Evolutionary conservation across 768 basidiomycete species (phyloP).

Genomic region (Leccinum truebloodii): DNA sequence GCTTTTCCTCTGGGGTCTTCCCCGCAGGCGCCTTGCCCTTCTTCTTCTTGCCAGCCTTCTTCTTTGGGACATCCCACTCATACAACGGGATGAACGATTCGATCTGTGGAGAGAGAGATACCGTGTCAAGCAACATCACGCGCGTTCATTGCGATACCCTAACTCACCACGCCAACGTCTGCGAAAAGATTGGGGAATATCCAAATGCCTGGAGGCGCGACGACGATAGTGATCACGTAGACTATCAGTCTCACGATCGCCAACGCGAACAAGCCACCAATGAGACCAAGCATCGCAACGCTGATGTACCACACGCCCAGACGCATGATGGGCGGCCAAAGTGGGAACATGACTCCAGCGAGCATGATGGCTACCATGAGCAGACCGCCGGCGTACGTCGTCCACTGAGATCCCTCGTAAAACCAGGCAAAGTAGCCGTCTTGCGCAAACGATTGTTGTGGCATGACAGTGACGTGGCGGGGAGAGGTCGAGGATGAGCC

Average conservation of each 20-base stretch:
- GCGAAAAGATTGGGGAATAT: slow-evolving; percentile 98
- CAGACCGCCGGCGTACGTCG: slow-evolving; percentile 86
- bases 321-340: slow-evolving; percentile 94
- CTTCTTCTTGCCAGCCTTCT: slow-evolving; percentile 68
- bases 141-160: neutral
- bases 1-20: slow-evolving; percentile 39
- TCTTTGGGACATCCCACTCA: slow-evolving; percentile 91
- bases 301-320: slow-evolving; percentile 96
- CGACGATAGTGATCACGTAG: slow-evolving; percentile 89
- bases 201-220: slow-evolving; percentile 92
- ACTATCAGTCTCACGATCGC: slow-evolving; percentile 91
- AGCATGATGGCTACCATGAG: slow-evolving; percentile 94
- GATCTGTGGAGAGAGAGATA: slow-evolving; percentile 51
- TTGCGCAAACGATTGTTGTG: slow-evolving; percentile 74
- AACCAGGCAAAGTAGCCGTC: slow-evolving; percentile 96
- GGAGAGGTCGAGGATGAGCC: slow-evolving; percentile 62
- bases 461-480: slow-evolving; percentile 71
- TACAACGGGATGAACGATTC: slow-evolving; percentile 96
- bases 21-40: slow-evolving; percentile 41
- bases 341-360: slow-evolving; percentile 97
- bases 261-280: slow-evolving; percentile 88
- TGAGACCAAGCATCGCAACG: slow-evolving; percentile 81
- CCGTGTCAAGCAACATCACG: neutral
- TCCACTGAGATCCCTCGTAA: slow-evolving; percentile 92
- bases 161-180: slow-evolving; percentile 95